Conservation (phyloP, 106 monocot species). For the Allium sativum region DNA sequence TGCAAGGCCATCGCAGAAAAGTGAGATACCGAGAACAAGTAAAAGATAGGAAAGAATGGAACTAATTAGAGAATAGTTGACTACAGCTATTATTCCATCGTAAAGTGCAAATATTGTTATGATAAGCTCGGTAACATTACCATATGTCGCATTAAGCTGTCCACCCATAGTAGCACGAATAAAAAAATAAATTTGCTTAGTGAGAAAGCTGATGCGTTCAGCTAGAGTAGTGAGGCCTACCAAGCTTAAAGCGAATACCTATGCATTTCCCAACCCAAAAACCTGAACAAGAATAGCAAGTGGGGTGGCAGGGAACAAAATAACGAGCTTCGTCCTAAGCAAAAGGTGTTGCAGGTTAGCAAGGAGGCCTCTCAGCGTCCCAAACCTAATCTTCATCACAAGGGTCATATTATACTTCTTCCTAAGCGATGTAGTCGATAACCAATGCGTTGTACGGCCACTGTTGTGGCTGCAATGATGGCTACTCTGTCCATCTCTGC, state of each 20-base stretch:
- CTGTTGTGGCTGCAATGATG: constrained; percentile 9
- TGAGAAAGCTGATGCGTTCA: constrained; percentile 46
- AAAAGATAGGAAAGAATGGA: constrained; percentile 87
- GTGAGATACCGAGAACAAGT: constrained; percentile 71
- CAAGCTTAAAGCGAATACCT: constrained; percentile 37
- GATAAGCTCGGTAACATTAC: constrained; percentile 82
- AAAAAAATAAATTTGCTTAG: constrained; percentile 64
- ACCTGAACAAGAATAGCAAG: constrained; percentile 49
- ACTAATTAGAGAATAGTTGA: constrained; percentile 66
- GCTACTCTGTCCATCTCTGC: constrained; percentile 24
- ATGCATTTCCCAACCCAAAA: constrained; percentile 36
- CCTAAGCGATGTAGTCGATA: constrained; percentile 52
- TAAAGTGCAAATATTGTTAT: constrained; percentile 59
- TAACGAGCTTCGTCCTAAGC: constrained; percentile 72
- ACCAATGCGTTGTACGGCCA: constrained; percentile 48
- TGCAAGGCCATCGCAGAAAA: constrained; percentile 58
- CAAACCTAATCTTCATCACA: constrained; percentile 36
- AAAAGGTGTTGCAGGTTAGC: constrained; percentile 79
- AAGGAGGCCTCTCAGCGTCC: constrained; percentile 30
- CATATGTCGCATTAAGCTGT: constrained; percentile 75
- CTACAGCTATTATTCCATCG: constrained; percentile 44
- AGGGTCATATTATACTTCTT: constrained; percentile 47
- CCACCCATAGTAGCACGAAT: constrained; percentile 80
- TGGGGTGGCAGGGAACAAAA: constrained; percentile 69
- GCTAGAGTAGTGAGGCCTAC: constrained; percentile 39